These are phyloP conservation scores for Rhododendron ovatum DNA, from an alignment of 148 eudicot genomes.

Conservation along the genomic window DNA sequence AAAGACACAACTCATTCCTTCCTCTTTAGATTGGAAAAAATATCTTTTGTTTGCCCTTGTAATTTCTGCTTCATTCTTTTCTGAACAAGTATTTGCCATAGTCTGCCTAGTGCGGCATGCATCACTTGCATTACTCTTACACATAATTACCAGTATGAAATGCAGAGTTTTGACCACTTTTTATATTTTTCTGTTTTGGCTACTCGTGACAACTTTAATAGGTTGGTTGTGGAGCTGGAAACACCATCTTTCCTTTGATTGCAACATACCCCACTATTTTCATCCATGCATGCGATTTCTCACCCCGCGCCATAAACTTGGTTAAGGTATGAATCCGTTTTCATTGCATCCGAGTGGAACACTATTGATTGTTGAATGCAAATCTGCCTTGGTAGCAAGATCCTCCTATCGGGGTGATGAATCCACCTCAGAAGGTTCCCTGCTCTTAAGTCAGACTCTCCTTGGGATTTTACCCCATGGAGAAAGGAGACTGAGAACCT, in stretches of 20 bases:
- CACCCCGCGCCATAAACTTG: slow-evolving; percentile 75
- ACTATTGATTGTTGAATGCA: neutral
- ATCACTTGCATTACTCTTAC: neutral
- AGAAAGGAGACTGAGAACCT: neutral
- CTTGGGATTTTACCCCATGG: neutral
- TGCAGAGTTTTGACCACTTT: neutral
- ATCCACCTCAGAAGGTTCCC: neutral
- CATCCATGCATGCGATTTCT: slow-evolving; percentile 95
- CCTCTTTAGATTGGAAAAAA: neutral
- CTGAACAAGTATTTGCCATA: neutral
- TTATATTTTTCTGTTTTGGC: neutral
- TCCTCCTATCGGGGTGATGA: neutral
- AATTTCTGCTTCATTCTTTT: neutral
- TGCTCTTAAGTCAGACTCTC: neutral
- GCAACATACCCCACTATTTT: slow-evolving; percentile 67
- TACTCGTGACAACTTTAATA: slow-evolving; percentile 20
- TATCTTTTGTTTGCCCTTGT: neutral
- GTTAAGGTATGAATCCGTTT: slow-evolving; percentile 63
- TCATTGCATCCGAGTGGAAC: neutral
- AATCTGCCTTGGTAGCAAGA: neutral
- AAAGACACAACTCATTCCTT: neutral
- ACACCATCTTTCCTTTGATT: slow-evolving; percentile 84
- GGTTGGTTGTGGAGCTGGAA: slow-evolving; percentile 99
- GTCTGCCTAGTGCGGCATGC: neutral
- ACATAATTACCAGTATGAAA: neutral